phyloP scores from a whole-genome alignment of 331 rosid species.

The Rhamnella rubrinervis region DNA sequence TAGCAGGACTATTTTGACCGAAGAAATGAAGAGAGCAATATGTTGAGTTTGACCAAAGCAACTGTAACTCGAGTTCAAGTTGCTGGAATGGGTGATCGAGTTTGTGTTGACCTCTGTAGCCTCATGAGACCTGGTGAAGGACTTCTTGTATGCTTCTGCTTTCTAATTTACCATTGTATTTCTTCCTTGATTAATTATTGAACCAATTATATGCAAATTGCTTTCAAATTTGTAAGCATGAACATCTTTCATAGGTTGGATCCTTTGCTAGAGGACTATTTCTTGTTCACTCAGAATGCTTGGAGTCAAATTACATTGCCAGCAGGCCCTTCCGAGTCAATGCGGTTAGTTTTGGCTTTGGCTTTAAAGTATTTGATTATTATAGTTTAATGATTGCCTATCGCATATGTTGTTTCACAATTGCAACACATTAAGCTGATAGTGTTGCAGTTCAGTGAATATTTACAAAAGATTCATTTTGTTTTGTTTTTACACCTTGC shows the following conservation, averaged over 20 bases:
- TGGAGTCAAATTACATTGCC: slow-evolving; percentile 88
- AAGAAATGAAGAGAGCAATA: slow-evolving; percentile 59
- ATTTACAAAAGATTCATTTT: too few species aligned
- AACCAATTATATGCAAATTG: slow-evolving; percentile 14
- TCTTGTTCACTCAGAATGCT: slow-evolving; percentile 90
- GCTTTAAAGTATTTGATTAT: slow-evolving; percentile 6
- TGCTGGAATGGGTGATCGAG: slow-evolving; percentile 94
- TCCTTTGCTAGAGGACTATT: slow-evolving; percentile 89
- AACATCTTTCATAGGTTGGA: slow-evolving; percentile 57
- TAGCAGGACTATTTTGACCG: slow-evolving; percentile 85
- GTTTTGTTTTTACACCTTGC: too few species aligned
- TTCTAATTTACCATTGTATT: slow-evolving; percentile 2
- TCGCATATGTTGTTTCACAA: not conserved
- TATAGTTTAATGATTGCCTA: not conserved
- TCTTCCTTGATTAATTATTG: not conserved
- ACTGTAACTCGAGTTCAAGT: slow-evolving; percentile 59
- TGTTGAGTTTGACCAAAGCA: slow-evolving; percentile 71
- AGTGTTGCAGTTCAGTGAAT: not conserved
- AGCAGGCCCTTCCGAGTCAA: slow-evolving; percentile 95
- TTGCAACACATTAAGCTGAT: not conserved
- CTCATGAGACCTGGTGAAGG: slow-evolving; percentile 95
- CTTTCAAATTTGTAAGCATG: slow-evolving; percentile 4
- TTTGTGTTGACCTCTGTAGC: slow-evolving; percentile 91
- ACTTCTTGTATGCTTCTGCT: slow-evolving; percentile 58
- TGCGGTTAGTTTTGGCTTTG: slow-evolving; percentile 60